These are phyloP conservation scores for Themeda triandra DNA, from an alignment of 176 grass and related monocot species.

Conservation along the genomic window DNA sequence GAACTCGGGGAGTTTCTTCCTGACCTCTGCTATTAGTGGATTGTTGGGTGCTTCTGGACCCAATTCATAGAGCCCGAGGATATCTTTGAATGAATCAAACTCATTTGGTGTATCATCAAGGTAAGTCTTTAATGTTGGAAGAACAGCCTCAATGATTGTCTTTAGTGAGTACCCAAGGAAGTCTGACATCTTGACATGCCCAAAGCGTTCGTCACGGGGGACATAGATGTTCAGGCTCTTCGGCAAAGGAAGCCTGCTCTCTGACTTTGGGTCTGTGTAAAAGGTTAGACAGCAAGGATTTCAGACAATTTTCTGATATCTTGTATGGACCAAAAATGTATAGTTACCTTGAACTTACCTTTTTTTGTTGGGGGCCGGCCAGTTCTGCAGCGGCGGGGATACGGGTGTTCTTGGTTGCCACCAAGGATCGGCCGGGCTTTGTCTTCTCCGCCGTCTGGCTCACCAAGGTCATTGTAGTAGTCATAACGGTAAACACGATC, in stretches of 20 bases:
- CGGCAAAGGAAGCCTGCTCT: slow-evolving; percentile 50
- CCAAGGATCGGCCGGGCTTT: slow-evolving; percentile 49
- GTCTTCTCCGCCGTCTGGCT: slow-evolving; percentile 45
- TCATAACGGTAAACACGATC: slow-evolving; percentile 73
- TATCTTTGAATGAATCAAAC: slow-evolving; percentile 79
- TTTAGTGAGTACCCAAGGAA: slow-evolving; percentile 75
- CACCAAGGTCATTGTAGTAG: slow-evolving; percentile 73
- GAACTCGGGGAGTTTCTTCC: slow-evolving; percentile 50
- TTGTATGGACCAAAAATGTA: background rate
- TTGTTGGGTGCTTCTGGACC: slow-evolving; percentile 36
- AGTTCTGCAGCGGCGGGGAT: slow-evolving; percentile 74
- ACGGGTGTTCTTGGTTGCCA: slow-evolving; percentile 58
- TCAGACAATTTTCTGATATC: slow-evolving; percentile 5
- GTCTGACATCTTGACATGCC: slow-evolving; percentile 78
- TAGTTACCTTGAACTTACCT: slow-evolving; percentile 7
- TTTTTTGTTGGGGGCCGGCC: slow-evolving; percentile 32
- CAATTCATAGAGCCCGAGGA: slow-evolving; percentile 61
- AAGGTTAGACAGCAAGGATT: background rate
- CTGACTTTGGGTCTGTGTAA: slow-evolving; percentile 54
- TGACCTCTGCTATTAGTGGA: slow-evolving; percentile 33
- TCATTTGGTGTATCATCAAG: slow-evolving; percentile 52
- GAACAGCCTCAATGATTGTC: slow-evolving; percentile 46
- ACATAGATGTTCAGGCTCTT: slow-evolving; percentile 53
- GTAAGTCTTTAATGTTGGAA: slow-evolving; percentile 36
- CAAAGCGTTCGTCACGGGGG: slow-evolving; percentile 74